phyloP scores from a whole-genome alignment of 805 yeast genomes.

The Nakazawaea laoshanensis region DNA sequence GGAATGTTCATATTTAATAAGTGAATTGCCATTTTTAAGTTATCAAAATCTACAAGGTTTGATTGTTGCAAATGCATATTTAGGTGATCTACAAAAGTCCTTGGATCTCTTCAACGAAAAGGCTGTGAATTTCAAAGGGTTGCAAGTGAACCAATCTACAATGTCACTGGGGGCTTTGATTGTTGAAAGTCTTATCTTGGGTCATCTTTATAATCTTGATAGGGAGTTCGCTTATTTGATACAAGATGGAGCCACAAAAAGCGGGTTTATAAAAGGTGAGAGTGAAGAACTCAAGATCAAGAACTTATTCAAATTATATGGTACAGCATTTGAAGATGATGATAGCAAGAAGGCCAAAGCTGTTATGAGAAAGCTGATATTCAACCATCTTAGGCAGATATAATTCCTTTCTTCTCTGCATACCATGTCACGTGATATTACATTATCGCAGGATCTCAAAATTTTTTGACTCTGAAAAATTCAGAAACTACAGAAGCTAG shows the following conservation, averaged over 20 bases:
- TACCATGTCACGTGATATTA: slow-evolving; percentile 5
- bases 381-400: slow-evolving; percentile 1
- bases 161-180: slow-evolving; percentile 6
- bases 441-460: slow-evolving; percentile 3
- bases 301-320: slow-evolving; percentile 21
- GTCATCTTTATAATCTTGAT: slow-evolving; percentile 18
- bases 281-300: slow-evolving; percentile 15
- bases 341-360: slow-evolving; percentile 10
- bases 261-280: slow-evolving; percentile 16
- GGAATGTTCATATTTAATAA: slow-evolving; percentile 20
- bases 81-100: slow-evolving; percentile 20
- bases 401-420: background rate
- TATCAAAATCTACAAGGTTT: slow-evolving; percentile 17
- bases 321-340: slow-evolving; percentile 17
- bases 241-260: slow-evolving; percentile 19
- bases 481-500: background rate
- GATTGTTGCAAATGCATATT: slow-evolving; percentile 19
- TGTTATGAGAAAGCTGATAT: slow-evolving; percentile 8
- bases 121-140: slow-evolving; percentile 12
- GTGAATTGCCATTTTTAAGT: slow-evolving; percentile 18
- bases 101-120: slow-evolving; percentile 23
- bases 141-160: background rate
- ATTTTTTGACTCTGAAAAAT: background rate
- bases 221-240: slow-evolving; percentile 23
- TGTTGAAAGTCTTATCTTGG: slow-evolving; percentile 19